Evolutionary conservation across 495 filamentous ascomycete genomes (phyloP).

Genomic region (Coniosporium apollinis): DNA sequence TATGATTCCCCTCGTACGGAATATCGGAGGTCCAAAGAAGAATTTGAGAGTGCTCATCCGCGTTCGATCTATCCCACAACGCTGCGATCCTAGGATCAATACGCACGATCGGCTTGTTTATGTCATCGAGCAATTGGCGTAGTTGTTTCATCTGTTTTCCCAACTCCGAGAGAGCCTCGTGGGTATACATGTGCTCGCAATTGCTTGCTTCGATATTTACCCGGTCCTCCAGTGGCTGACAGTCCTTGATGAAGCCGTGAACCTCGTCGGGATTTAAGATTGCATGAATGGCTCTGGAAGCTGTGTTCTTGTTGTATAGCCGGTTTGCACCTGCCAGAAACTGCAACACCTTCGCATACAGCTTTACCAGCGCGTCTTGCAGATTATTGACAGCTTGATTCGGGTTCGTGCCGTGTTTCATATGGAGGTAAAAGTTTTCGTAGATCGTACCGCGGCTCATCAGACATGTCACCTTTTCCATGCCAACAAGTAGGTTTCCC

Average conservation of each 20-base stretch:
- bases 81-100: neutral
- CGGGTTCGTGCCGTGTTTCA: neutral
- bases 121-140: neutral
- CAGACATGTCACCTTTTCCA: neutral
- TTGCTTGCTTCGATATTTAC: constrained; percentile 1
- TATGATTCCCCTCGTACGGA: neutral
- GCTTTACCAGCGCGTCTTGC: neutral
- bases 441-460: neutral
- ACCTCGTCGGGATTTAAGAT: neutral
- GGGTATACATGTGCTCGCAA: neutral
- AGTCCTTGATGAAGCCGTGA: neutral
- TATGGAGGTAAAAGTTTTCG: constrained; percentile 1
- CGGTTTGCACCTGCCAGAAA: constrained; percentile 2
- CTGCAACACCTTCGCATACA: constrained; percentile 1
- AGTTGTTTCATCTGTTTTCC: neutral
- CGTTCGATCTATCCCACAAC: neutral
- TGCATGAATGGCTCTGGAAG: neutral
- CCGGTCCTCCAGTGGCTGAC: constrained; percentile 1
- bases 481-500: constrained; percentile 1
- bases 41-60: neutral
- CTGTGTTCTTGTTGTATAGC: constrained; percentile 1
- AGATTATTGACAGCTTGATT: neutral
- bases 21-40: neutral
- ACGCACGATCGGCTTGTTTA: neutral
- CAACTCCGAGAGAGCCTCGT: neutral